Evolutionary conservation across 2,329 filamentous ascomycete genomes (phyloP), one percentile per base, ranked within the genome.

Genomic region (Kalmusia sp.): DNA sequence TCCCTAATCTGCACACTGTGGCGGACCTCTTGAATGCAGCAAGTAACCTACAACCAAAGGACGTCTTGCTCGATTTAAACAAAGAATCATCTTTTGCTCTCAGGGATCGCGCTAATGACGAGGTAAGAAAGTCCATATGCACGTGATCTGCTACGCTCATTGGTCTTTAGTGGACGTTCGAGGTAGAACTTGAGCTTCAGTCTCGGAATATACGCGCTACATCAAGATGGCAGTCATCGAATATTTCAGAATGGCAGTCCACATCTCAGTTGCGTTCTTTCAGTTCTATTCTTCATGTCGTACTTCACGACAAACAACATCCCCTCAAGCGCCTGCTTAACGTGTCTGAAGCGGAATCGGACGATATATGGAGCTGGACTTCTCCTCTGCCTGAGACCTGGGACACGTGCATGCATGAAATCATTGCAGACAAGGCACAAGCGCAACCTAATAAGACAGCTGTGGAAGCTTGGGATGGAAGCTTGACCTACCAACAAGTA

Each of bases 321-420:
- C 45, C 55, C 0, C 51, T 69, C 14, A 51, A 61, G 2, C n/a
- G 49, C 15, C 49, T 72, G 30, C 43, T 59, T 6, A 51, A 54
- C 3, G 62, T 68, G 19, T 64, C 52, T 6, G 49, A 60, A 68
- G 67, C 65, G n/a, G 80, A 82, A 50, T 60, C 80, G 3, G 61
- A 75, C 14, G 67, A 77, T 19, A 74, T 82, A 37, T 82, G 81
- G 80, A 63, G 64, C 3, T 81, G 79, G 77, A 82, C 82, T 39
- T 66, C 77, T 24, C 54, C 70, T 2, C 55, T 82, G 2, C 79
- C 79, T 17, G 75, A 77, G 2, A 71, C 72, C 1, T 69, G 77
- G 48, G 66, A 74, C 30, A 75, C 72, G 33, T 81, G 79, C 61
- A 80, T 80, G 71, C 79, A 82, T 54, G 77, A 80, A 1, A 71